Base-by-base conservation (phyloP, 2,329 filamentous ascomycete genomes). In the Penicillium sp. region DNA sequence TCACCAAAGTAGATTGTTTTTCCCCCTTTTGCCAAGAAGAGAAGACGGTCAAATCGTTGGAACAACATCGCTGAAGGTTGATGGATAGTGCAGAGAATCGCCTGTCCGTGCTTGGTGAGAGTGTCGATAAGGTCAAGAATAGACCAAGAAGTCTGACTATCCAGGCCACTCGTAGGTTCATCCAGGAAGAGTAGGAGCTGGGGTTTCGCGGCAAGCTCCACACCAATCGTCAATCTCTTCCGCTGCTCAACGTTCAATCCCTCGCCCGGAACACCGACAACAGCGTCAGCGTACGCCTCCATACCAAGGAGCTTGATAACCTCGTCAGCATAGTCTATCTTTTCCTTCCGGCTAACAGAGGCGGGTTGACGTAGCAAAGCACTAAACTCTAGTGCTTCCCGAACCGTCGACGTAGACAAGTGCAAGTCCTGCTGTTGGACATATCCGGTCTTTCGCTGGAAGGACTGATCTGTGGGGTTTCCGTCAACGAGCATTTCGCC, bases 201-300 rank as follows among this genome's bases (percentile, higher is more conserved):
- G 2, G 45, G 45, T 9, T 35, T 42, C 1, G 45, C 45, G 12
- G 45, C 45, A 33, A 48, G 29, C 5, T 48, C 45, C 9, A 48
- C 45, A 8, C 45, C 45, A 19, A 57, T 45, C 2, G 39, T 52
- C 3, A 45, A 34, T 13, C 48, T 82, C 62, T 82, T 83, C 8
- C 80, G 72, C 61, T 83, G 80, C 61, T 83, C 80, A 32, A 78
- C 74, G 51, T 78, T 78, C 43, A 79, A 66, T 60, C 76, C 89
- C 72, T 91, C 87, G 39, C 89, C 89, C 0, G 87, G 87, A 19
- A 87, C 83, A 72, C 89, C 90, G 47, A 95, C 87, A 45, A 95
- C 77, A 7, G 89, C 89, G 61, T 93, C 87, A 15, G 88, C 86
- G 61, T 91, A 95, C 45, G 88, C 83, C 51, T 87, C 76, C 89